A percentile compares a stretch with the other conserved stretches of the same genome.
phyloP scores from a whole-genome alignment of 495 filamentous ascomycete genomes.

The Wilcoxina mikolae region DNA sequence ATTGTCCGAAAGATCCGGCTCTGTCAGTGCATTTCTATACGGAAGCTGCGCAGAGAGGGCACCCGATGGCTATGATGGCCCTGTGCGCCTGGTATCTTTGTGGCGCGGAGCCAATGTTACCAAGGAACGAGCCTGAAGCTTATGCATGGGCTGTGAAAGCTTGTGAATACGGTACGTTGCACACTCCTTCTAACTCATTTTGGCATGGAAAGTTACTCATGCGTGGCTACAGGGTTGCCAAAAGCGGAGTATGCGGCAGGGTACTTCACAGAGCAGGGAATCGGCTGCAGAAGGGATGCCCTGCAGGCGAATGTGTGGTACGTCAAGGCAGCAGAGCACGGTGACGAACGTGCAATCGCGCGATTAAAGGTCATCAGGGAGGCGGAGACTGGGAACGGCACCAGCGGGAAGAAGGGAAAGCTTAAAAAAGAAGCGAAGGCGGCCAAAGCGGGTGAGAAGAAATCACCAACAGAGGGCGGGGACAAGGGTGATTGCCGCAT shows the following conservation, averaged over 20 bases:
- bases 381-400: conserved; percentile 51
- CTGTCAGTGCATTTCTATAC: conserved; percentile 97
- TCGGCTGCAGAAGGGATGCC: conserved; percentile 81
- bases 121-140: conserved; percentile 89
- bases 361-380: conserved; percentile 72
- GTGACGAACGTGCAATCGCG: conserved; percentile 75
- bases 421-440: conserved; percentile 16
- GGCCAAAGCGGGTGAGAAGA: conserved; percentile 22
- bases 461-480: conserved; percentile 15
- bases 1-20: conserved; percentile 78
- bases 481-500: conserved; percentile 20
- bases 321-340: conserved; percentile 83
- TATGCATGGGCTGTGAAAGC: conserved; percentile 90
- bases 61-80: conserved; percentile 93
- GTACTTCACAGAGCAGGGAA: conserved; percentile 98
- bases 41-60: conserved; percentile 66
- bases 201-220: conserved; percentile 1
- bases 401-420: conserved; percentile 16
- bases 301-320: conserved; percentile 98
- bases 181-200: neutral
- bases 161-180: conserved; percentile 59
- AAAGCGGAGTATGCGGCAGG: conserved; percentile 93
- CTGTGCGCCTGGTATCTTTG: conserved; percentile 98
- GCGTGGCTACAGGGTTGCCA: conserved; percentile 46
- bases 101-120: conserved; percentile 79